Percentiles rank a stretch among this genome's conserved stretches.
Evolutionary conservation across 2,329 filamentous ascomycete species (phyloP).

Genomic region (Ophiosphaerella narmari): DNA sequence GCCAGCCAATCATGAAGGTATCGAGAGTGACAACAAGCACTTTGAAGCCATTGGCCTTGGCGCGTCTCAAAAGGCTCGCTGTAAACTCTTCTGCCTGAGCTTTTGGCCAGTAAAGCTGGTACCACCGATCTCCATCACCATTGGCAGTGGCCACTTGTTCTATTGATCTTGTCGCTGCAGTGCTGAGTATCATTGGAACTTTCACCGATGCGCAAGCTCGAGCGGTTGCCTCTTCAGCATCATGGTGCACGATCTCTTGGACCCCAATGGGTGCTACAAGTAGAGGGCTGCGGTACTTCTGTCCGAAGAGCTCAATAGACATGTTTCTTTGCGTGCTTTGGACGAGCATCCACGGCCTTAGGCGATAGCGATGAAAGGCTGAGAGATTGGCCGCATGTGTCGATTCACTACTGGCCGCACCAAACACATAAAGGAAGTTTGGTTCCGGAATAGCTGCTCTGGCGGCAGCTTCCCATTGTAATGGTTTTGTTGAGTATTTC

Average conservation of each 20-base stretch:
- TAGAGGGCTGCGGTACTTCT: constrained; percentile 56
- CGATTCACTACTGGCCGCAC: constrained; percentile 44
- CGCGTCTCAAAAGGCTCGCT: constrained; percentile 64
- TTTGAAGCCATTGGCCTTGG: constrained; percentile 64
- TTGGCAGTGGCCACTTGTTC: constrained; percentile 68
- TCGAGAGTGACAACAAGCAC: constrained; percentile 75
- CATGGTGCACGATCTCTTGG: constrained; percentile 68
- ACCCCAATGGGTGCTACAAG: constrained; percentile 72
- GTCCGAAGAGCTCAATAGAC: constrained; percentile 45
- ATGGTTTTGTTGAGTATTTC: constrained; percentile 47
- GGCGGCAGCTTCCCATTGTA: constrained; percentile 47
- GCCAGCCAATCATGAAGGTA: constrained; percentile 71
- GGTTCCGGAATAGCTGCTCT: constrained; percentile 36
- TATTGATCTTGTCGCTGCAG: constrained; percentile 66
- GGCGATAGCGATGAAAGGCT: constrained; percentile 47
- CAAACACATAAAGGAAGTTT: constrained; percentile 49
- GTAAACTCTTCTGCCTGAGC: constrained; percentile 68
- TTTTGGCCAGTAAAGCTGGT: constrained; percentile 75
- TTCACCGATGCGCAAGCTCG: constrained; percentile 63
- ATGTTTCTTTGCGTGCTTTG: constrained; percentile 43
- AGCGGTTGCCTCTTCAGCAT: constrained; percentile 68
- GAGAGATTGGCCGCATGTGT: constrained; percentile 45
- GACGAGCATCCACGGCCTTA: constrained; percentile 48
- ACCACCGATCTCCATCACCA: constrained; percentile 66
- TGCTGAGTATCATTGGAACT: constrained; percentile 70